Conservation (phyloP, 495 filamentous ascomycete genomes). For the Venustampulla echinocandica region DNA sequence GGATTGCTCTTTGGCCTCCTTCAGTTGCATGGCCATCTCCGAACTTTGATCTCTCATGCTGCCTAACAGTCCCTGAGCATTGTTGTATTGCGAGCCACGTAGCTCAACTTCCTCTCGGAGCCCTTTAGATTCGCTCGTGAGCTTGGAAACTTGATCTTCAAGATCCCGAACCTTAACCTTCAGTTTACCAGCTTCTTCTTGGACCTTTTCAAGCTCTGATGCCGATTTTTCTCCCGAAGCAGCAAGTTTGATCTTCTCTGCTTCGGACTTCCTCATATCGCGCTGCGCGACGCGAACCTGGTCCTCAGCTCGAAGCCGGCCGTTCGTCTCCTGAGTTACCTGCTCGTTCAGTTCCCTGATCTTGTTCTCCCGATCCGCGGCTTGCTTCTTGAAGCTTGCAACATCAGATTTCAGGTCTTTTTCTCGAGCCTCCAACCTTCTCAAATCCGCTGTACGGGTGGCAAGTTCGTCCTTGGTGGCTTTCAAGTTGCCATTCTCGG, state of each 20-base stretch:
- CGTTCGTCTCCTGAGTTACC: slow-evolving; percentile 62
- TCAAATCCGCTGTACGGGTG: slow-evolving; percentile 59
- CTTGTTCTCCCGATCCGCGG: slow-evolving; percentile 66
- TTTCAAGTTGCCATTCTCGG: slow-evolving; percentile 66
- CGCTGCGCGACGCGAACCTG: slow-evolving; percentile 57
- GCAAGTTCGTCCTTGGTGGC: slow-evolving; percentile 61
- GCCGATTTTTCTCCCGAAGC: slow-evolving; percentile 60
- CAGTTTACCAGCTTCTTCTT: slow-evolving; percentile 58
- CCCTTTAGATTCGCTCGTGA: slow-evolving; percentile 55
- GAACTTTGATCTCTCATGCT: slow-evolving; percentile 88
- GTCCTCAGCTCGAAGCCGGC: slow-evolving; percentile 68
- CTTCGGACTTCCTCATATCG: slow-evolving; percentile 65
- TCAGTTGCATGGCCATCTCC: slow-evolving; percentile 87
- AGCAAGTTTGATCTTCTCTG: slow-evolving; percentile 65
- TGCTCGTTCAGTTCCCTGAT: slow-evolving; percentile 68
- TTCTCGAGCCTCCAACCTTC: slow-evolving; percentile 66
- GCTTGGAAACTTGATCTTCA: slow-evolving; percentile 57
- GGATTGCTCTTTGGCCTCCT: slow-evolving; percentile 71
- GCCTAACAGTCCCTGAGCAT: slow-evolving; percentile 72
- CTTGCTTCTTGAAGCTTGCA: slow-evolving; percentile 53
- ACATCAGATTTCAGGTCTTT: slow-evolving; percentile 72
- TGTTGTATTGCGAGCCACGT: slow-evolving; percentile 76
- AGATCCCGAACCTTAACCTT: slow-evolving; percentile 57
- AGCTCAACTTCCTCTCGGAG: slow-evolving; percentile 75
- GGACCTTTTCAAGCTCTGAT: slow-evolving; percentile 57